Base-by-base conservation (phyloP, 495 filamentous ascomycete species). In the Penicillium simplicissimum region DNA sequence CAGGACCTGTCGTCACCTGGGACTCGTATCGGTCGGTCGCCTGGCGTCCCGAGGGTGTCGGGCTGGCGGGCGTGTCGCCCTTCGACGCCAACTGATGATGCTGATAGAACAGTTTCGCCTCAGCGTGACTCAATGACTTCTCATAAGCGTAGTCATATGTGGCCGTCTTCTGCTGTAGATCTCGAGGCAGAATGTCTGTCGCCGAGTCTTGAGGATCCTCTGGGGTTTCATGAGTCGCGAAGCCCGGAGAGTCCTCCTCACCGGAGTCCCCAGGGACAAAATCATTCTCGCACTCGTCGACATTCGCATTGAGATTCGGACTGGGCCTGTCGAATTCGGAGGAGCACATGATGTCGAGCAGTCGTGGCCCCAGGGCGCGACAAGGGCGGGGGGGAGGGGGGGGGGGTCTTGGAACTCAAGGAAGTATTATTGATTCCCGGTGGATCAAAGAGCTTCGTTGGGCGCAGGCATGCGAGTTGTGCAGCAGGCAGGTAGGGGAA, bases 41-140 rank as follows among this genome's bases (percentile, higher is more conserved):
- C 8, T 65, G 37, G 51, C 58, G 64, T 38, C 55, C 60, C 17
- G 66, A 35, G 14, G 56, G 55, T 31, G 66, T 57, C 10, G 70
- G 65, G 52, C 63, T 76, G 23, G 55, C 60, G 14, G 68, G 62
- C 14, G 72, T 62, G 14, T 59, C 61, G 13, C 60, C 63, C 31
- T 67, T 64, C 8, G 69, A 67, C 28, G 71, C 85, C 21, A 87
- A 76, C 74, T 93, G 90, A 74, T 91, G 92, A 60, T 92, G 84
- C 69, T 96, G 95, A 74, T 96, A 98, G 79, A 97, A 93, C 33
- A 97, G 82, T 72, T 95, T 97, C 37, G 94, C 91, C 68, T 98
- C 94, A 21, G 89, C 84, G 75, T 97, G 91, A 61, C 87, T 92
- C 83, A 94, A 86, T 62, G 91, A 90, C 68, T 93, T 95, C 72